Conservation (phyloP, 192 early-diverging fungal genomes). For the Diversispora epigaea region DNA sequence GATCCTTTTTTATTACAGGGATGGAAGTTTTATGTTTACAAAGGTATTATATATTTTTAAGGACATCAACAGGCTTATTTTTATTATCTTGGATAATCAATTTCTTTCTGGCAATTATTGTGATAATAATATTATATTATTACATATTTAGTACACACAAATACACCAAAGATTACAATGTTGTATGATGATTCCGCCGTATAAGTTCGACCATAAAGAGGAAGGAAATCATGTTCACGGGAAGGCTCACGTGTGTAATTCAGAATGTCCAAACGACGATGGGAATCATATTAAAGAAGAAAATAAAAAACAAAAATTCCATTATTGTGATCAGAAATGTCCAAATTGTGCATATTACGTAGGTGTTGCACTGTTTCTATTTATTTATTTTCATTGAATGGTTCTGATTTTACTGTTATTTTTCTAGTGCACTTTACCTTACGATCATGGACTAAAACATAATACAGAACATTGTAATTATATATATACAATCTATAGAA, state of each 20-base stretch:
- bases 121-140: background rate
- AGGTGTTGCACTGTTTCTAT: background rate
- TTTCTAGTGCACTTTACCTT: slow-evolving; percentile 33
- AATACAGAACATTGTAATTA: slow-evolving; percentile 37
- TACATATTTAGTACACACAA: slow-evolving; percentile 36
- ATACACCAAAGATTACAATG: slow-evolving; percentile 30
- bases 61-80: background rate
- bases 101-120: background rate
- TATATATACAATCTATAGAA: background rate
- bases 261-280: slow-evolving; percentile 34
- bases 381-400: background rate
- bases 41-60: slow-evolving; percentile 28
- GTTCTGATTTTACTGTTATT: background rate
- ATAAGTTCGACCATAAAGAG: slow-evolving; percentile 37
- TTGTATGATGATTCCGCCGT: slow-evolving; percentile 39
- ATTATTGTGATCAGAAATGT: slow-evolving; percentile 26
- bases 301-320: slow-evolving; percentile 17
- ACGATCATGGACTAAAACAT: slow-evolving; percentile 34
- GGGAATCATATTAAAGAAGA: slow-evolving; percentile 20
- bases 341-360: slow-evolving; percentile 31
- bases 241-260: slow-evolving; percentile 36
- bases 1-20: background rate
- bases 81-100: too few species aligned
- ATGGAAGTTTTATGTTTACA: slow-evolving; percentile 32
- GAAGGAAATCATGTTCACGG: slow-evolving; percentile 37